A percentile compares a stretch with the other conserved stretches of the same genome.
Evolutionary conservation across 2,329 filamentous ascomycete genomes (phyloP).

Genomic region (Ceratocystis eucalypticola): DNA sequence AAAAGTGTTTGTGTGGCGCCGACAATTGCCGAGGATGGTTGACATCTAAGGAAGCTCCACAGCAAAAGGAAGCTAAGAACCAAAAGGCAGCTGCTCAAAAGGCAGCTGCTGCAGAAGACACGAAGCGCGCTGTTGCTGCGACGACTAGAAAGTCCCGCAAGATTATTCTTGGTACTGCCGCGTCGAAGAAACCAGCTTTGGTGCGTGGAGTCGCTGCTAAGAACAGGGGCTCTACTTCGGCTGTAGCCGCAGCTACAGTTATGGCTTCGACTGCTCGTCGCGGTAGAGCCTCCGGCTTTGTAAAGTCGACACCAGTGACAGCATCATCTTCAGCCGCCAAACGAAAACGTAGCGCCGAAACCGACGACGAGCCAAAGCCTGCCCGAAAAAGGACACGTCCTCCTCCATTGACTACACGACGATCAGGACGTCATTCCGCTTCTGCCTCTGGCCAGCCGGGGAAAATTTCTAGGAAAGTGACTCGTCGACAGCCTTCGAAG

Average conservation of each 20-base stretch:
- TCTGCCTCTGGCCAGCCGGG: not conserved
- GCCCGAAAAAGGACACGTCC: slow-evolving; percentile 6
- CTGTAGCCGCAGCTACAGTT: not conserved
- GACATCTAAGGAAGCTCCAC: slow-evolving; percentile 44
- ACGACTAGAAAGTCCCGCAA: slow-evolving; percentile 12
- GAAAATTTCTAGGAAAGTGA: not conserved
- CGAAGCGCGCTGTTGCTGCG: slow-evolving; percentile 33
- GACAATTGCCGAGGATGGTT: slow-evolving; percentile 51
- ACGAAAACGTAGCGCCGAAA: not conserved
- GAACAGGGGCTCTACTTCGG: slow-evolving; percentile 14
- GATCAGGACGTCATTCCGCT: not conserved
- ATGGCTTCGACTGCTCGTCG: not conserved
- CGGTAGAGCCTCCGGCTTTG: not conserved
- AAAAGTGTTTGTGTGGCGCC: slow-evolving; percentile 51
- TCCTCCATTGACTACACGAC: not conserved
- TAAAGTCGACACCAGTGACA: slow-evolving; percentile 17
- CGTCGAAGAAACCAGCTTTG: slow-evolving; percentile 7
- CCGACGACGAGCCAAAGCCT: slow-evolving; percentile 5
- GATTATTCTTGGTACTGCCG: slow-evolving; percentile 9
- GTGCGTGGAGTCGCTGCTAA: not conserved
- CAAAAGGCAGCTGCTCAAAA: slow-evolving; percentile 21
- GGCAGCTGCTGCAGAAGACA: slow-evolving; percentile 33
- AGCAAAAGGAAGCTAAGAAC: slow-evolving; percentile 33
- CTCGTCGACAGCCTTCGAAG: not conserved
- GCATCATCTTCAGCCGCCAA: slow-evolving; percentile 19